phyloP scores from a whole-genome alignment of 2,329 filamentous ascomycete genomes.

The Fusarium fracticaudum region DNA sequence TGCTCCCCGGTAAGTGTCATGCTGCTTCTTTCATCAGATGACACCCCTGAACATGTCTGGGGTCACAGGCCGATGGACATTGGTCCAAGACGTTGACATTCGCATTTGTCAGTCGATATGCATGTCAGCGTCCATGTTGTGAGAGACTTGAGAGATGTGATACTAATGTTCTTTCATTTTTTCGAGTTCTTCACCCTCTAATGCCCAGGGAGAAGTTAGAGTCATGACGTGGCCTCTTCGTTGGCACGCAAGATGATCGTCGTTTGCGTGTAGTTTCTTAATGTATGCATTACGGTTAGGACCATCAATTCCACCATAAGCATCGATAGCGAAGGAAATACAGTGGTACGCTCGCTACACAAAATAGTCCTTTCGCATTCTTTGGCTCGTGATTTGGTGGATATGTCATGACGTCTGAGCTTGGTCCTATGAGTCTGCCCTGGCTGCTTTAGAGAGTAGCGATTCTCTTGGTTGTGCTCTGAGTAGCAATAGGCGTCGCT shows the following conservation, averaged over 20 bases:
- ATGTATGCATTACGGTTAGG: background rate
- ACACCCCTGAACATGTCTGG: background rate
- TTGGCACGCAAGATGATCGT: background rate
- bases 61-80: background rate
- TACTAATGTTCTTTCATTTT: background rate
- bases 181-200: background rate
- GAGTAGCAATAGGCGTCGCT: fast-evolving
- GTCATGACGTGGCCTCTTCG: slow-evolving; percentile 9
- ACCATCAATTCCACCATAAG: background rate
- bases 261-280: background rate
- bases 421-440: background rate
- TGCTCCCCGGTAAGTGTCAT: too few species aligned
- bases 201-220: background rate
- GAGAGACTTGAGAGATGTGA: background rate
- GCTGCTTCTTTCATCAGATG: too few species aligned
- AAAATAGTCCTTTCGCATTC: background rate
- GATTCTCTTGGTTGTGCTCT: background rate
- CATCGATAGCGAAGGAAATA: background rate
- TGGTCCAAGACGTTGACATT: background rate
- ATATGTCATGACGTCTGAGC: background rate
- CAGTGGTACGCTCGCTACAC: too few species aligned
- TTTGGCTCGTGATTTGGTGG: background rate
- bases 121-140: background rate
- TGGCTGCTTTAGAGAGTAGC: background rate
- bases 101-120: background rate